phyloP scores from a whole-genome alignment of 345 rosid species.

The sweet orange (Citrus sinensis) region DNA sequence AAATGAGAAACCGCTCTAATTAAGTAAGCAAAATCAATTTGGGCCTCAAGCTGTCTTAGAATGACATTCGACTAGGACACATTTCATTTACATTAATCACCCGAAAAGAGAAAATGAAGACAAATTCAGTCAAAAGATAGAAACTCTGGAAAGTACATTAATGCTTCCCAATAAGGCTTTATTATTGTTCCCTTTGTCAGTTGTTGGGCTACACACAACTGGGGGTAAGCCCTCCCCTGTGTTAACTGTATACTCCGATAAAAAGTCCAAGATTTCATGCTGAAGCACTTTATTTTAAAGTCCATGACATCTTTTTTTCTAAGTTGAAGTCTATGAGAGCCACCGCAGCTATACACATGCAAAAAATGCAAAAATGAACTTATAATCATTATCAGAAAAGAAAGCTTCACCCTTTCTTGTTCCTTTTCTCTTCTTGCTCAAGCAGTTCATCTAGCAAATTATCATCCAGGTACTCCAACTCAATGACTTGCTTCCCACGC shows the following conservation, averaged over 20 bases:
- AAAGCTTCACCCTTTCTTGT: slow-evolving; percentile 19
- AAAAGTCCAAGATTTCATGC: neutral
- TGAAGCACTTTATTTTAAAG: neutral
- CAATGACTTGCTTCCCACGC: slow-evolving; percentile 51
- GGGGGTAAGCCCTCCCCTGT: slow-evolving; percentile 8
- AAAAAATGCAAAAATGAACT: neutral
- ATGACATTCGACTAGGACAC: neutral
- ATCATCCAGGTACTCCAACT: slow-evolving; percentile 76
- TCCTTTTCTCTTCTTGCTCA: slow-evolving; percentile 50
- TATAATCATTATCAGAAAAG: neutral
- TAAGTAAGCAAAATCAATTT: neutral
- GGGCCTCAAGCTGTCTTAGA: neutral
- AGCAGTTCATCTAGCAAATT: slow-evolving; percentile 78
- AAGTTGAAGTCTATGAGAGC: neutral
- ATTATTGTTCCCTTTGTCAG: neutral
- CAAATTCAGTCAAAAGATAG: neutral
- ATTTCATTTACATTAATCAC: neutral
- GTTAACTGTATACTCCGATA: neutral
- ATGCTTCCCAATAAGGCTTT: neutral
- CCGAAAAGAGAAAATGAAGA: neutral
- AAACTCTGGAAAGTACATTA: neutral
- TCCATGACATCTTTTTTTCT: neutral
- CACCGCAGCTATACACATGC: neutral
- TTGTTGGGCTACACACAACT: neutral
- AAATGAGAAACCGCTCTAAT: too few relatives aligned